Conservation (phyloP, 106 monocot species). For the Hemerocallis citrina region DNA sequence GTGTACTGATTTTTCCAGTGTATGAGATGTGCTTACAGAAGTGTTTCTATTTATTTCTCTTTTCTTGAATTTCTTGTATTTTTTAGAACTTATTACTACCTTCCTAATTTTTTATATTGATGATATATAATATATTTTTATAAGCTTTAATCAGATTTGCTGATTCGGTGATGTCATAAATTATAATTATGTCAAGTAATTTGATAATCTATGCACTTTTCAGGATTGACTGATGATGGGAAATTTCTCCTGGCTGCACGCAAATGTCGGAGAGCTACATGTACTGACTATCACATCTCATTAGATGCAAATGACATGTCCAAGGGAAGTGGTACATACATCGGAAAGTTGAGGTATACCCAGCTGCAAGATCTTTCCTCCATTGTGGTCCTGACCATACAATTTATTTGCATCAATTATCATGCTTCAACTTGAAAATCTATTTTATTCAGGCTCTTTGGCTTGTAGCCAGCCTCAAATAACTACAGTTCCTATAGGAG, state of each 20-base stretch:
- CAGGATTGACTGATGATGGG: conserved; percentile 68
- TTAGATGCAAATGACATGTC: conserved; percentile 54
- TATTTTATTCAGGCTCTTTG: too few relatives aligned
- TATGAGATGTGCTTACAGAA: background rate
- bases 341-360: conserved; percentile 79
- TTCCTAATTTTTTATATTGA: background rate
- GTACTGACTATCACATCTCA: conserved; percentile 82
- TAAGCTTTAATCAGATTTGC: background rate
- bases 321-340: conserved; percentile 54
- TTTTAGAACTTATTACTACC: background rate
- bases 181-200: background rate
- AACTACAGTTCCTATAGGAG: too few relatives aligned
- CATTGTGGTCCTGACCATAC: background rate
- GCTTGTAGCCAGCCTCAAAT: too few relatives aligned
- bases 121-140: background rate
- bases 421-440: too few relatives aligned
- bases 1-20: too few relatives aligned
- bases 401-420: too few relatives aligned
- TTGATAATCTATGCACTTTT: background rate
- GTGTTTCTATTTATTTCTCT: background rate
- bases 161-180: background rate
- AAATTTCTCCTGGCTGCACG: conserved; percentile 84
- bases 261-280: conserved; percentile 55
- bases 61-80: background rate
- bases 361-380: background rate